A percentile compares a stretch with the other conserved stretches of the same genome.
These are phyloP conservation scores for Lentinula raphanica DNA, from an alignment of 768 basidiomycete species.

Conservation along the genomic window DNA sequence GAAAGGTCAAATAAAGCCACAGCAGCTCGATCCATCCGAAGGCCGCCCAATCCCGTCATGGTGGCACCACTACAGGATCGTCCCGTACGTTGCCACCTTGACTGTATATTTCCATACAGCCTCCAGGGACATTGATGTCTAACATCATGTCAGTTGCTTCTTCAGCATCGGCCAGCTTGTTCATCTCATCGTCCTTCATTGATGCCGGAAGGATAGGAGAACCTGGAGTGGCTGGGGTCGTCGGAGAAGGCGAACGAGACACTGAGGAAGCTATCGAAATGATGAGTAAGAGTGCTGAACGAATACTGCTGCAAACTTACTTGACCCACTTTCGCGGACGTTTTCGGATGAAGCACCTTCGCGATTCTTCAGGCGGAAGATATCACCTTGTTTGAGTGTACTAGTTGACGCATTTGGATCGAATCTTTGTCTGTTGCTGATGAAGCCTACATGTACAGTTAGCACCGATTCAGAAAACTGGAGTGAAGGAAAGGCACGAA, in stretches of 20 bases:
- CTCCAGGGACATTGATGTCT: neutral
- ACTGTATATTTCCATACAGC: neutral
- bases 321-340: conserved; percentile 6
- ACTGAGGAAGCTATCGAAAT: conserved; percentile 1
- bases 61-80: neutral
- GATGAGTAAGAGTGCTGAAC: neutral
- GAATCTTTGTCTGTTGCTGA: neutral
- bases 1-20: conserved; percentile 1
- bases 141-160: neutral
- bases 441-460: neutral
- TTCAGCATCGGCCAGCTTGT: neutral
- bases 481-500: neutral
- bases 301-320: neutral
- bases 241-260: conserved; percentile 1
- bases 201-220: neutral
- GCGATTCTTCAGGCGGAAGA: neutral
- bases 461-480: neutral
- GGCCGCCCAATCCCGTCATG: conserved; percentile 8
- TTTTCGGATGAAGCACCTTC: neutral
- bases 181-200: neutral
- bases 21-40: conserved; percentile 1
- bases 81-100: neutral
- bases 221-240: neutral
- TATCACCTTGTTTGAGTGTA: neutral
- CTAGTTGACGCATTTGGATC: neutral